Conservation (phyloP, 768 basidiomycete genomes). For the Sistotremastrum niveocremeum region DNA sequence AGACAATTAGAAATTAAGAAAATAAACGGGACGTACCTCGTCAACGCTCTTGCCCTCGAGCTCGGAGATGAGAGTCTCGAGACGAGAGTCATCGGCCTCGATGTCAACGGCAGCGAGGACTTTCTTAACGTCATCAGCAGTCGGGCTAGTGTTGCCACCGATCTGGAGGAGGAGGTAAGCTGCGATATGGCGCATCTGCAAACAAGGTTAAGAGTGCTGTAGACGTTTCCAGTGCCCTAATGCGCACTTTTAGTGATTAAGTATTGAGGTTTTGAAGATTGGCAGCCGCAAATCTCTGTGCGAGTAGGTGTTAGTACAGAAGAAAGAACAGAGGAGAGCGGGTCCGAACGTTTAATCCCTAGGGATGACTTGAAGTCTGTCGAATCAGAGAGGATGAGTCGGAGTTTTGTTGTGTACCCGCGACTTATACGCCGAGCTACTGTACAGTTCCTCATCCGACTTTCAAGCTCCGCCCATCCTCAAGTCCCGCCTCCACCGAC, state of each 20-base stretch:
- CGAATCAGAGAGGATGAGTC: slow-evolving; percentile 17
- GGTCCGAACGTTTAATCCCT: slow-evolving; percentile 67
- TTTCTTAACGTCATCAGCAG: slow-evolving; percentile 76
- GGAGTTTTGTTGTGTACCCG: not conserved
- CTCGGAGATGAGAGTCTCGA: slow-evolving; percentile 77
- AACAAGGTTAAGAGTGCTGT: not conserved
- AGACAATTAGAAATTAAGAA: not conserved
- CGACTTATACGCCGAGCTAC: slow-evolving; percentile 2
- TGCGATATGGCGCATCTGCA: slow-evolving; percentile 78
- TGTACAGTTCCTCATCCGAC: slow-evolving; percentile 6
- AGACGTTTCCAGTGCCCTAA: not conserved
- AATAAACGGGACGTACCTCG: slow-evolving; percentile 35
- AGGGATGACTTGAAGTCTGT: slow-evolving; percentile 93
- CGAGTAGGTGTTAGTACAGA: not conserved
- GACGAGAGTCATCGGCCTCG: slow-evolving; percentile 71
- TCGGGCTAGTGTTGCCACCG: slow-evolving; percentile 83
- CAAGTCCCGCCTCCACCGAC: slow-evolving; percentile 10
- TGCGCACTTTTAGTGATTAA: slow-evolving; percentile 30
- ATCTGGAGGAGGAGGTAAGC: slow-evolving; percentile 94
- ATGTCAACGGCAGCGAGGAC: slow-evolving; percentile 79
- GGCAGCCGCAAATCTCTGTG: slow-evolving; percentile 86
- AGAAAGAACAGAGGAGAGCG: slow-evolving; percentile 12
- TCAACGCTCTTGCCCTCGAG: slow-evolving; percentile 83
- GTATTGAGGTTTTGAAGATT: slow-evolving; percentile 23
- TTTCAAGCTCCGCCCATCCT: slow-evolving; percentile 7